Conservation (phyloP, 208 protist species). For the Endotrypanum monterogeii region DNA sequence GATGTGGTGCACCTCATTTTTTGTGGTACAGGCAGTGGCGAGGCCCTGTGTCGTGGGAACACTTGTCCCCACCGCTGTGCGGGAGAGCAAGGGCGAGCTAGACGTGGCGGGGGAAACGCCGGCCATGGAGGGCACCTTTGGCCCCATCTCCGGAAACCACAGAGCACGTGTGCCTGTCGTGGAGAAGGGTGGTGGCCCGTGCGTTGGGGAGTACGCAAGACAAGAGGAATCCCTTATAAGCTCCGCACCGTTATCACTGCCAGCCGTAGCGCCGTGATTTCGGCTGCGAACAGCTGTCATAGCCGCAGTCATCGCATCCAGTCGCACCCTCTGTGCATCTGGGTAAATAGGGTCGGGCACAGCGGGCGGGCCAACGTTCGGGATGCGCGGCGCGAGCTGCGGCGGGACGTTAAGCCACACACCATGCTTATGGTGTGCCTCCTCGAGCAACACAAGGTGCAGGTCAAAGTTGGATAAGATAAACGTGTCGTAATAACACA, state of each 20-base stretch:
- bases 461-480: conserved; percentile 38
- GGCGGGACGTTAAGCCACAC: conserved; percentile 75
- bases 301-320: conserved; percentile 29
- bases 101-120: too few species aligned
- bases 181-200: conserved; percentile 49
- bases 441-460: conserved; percentile 49
- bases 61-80: background rate
- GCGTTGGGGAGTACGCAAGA: conserved; percentile 50
- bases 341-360: conserved; percentile 53
- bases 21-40: background rate
- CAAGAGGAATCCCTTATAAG: background rate
- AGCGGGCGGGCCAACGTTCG: conserved; percentile 29
- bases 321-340: conserved; percentile 34
- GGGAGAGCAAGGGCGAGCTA: too few species aligned
- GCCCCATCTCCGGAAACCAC: background rate
- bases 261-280: background rate
- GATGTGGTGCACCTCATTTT: conserved; percentile 9
- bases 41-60: background rate
- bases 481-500: conserved; percentile 35
- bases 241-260: conserved; percentile 1
- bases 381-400: conserved; percentile 58
- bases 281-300: background rate
- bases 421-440: conserved; percentile 78
- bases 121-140: background rate
- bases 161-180: conserved; percentile 53